Conservation (phyloP, 495 filamentous ascomycete species). For the Chaetomidium leptoderma region DNA sequence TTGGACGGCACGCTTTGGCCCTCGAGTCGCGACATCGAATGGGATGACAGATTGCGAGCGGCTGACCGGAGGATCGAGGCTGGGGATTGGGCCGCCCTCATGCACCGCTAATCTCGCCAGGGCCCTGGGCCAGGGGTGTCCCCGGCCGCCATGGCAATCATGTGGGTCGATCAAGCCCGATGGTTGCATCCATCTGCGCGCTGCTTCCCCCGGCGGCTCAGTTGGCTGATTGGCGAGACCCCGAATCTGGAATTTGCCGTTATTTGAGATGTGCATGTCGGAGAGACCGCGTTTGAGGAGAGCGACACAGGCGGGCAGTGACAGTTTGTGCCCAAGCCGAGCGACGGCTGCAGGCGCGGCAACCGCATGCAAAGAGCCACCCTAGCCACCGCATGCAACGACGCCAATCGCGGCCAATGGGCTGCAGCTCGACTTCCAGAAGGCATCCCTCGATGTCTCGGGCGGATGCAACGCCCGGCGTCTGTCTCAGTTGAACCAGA, state of each 20-base stretch:
- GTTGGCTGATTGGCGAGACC: neutral
- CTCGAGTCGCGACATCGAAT: conserved; percentile 9
- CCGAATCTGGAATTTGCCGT: conserved; percentile 2
- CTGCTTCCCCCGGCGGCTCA: neutral
- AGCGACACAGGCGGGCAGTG: too few relatives aligned
- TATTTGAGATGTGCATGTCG: neutral
- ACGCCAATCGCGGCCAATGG: neutral
- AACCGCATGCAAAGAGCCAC: too few relatives aligned
- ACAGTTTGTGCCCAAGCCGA: neutral
- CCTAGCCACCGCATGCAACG: too few relatives aligned
- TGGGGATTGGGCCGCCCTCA: conserved; percentile 31
- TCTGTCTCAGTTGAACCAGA: neutral
- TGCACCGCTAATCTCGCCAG: conserved; percentile 37
- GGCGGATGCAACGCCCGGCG: neutral
- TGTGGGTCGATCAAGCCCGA: conserved; percentile 20
- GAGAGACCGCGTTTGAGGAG: too few relatives aligned
- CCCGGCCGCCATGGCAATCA: conserved; percentile 26
- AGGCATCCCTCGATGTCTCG: neutral
- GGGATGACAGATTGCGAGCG: conserved; percentile 11
- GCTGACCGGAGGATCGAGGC: conserved; percentile 24
- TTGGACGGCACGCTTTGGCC: conserved; percentile 12
- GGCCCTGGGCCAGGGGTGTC: conserved; percentile 22
- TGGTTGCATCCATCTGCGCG: conserved; percentile 13
- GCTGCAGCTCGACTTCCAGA: neutral
- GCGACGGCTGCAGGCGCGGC: neutral